phyloP scores from a whole-genome alignment of 352 stramenopile genomes.

The Pythium phragmiticola region DNA sequence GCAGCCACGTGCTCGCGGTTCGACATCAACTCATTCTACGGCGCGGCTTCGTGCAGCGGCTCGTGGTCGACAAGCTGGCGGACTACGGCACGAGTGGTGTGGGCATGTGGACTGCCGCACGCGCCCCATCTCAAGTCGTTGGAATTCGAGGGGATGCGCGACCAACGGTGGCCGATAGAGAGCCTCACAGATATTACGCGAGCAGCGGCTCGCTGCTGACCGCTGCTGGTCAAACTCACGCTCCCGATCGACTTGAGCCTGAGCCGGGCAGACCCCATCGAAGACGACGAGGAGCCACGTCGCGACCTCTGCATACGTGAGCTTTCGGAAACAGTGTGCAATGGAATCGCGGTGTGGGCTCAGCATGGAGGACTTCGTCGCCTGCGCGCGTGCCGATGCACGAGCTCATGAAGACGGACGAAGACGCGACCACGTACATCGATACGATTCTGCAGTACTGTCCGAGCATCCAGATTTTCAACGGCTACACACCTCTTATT shows the following conservation, averaged over 20 bases:
- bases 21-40: constrained; percentile 3
- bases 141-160: background rate
- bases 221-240: background rate
- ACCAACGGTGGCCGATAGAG: background rate
- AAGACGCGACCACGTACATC: background rate
- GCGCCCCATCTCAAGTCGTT: background rate
- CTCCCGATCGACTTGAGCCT: background rate
- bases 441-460: background rate
- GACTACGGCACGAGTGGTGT: background rate
- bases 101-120: background rate
- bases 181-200: background rate
- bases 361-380: background rate
- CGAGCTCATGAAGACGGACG: background rate
- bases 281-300: no score
- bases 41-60: background rate
- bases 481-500: background rate
- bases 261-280: no score
- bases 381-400: constrained; percentile 1
- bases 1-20: background rate
- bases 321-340: background rate
- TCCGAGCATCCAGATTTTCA: background rate
- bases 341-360: background rate
- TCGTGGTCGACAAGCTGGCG: background rate
- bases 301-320: background rate
- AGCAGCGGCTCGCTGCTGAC: background rate